Evolutionary conservation across 2,329 filamentous ascomycete genomes (phyloP).

Genomic region (Blastomyces parvus): DNA sequence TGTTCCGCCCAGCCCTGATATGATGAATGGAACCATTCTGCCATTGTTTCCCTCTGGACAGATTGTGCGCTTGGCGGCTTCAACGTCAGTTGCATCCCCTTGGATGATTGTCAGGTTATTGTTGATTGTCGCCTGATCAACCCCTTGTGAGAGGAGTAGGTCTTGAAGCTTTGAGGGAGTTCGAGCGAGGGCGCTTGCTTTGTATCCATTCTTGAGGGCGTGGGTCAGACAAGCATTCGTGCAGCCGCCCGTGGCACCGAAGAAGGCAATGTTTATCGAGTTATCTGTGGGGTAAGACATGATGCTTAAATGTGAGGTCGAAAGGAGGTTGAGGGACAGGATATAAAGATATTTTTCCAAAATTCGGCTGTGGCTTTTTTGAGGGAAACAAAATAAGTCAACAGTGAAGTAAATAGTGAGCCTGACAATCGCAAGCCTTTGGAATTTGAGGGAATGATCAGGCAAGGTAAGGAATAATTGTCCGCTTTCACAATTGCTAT

Average conservation of each 20-base stretch:
- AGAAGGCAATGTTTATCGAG: slow-evolving; percentile 35
- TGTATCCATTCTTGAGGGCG: slow-evolving; percentile 38
- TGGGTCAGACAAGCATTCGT: slow-evolving; percentile 36
- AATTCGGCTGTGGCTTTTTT: neutral
- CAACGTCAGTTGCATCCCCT: slow-evolving; percentile 39
- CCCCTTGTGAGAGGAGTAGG: slow-evolving; percentile 33
- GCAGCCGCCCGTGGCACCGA: slow-evolving; percentile 45
- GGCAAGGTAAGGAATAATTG: neutral
- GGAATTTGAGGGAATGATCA: neutral
- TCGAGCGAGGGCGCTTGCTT: slow-evolving; percentile 41
- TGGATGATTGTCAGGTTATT: slow-evolving; percentile 39
- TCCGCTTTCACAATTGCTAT: neutral
- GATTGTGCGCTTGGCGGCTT: slow-evolving; percentile 33
- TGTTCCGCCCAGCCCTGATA: slow-evolving; percentile 35
- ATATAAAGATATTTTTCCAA: neutral
- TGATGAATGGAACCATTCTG: slow-evolving; percentile 35
- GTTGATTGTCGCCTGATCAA: slow-evolving; percentile 29
- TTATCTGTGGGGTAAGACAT: neutral
- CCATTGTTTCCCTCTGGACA: slow-evolving; percentile 19
- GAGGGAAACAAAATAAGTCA: neutral
- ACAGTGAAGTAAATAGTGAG: neutral
- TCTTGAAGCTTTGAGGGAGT: slow-evolving; percentile 41
- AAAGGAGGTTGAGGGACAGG: neutral
- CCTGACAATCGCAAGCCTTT: neutral
- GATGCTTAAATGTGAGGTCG: neutral